phyloP scores from a whole-genome alignment of 169 alveolate genomes.

The Amoebophrya sp. region DNA sequence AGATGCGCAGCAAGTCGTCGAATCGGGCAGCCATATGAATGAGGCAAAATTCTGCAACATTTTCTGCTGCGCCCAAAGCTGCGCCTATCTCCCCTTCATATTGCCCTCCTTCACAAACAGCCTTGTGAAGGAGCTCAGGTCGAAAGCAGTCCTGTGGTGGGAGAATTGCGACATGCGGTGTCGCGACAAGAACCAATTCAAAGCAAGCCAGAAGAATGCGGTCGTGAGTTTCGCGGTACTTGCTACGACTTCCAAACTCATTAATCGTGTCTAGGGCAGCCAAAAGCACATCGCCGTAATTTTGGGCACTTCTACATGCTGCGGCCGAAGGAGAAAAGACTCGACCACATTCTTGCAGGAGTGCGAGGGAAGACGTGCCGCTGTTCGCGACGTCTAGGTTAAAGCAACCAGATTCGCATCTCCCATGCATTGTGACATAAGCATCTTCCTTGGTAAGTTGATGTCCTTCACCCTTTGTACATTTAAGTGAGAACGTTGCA shows the following conservation, averaged over 20 bases:
- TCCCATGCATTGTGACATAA: no score
- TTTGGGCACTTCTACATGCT: no score
- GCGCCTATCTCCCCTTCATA: background rate
- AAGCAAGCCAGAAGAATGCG: background rate
- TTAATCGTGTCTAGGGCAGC: background rate
- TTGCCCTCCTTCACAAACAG: background rate
- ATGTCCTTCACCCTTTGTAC: no score
- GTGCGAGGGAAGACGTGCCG: no score
- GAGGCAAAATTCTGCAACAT: background rate
- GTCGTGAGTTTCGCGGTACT: background rate
- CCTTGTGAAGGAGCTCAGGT: background rate
- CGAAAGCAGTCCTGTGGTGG: background rate
- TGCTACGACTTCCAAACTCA: background rate
- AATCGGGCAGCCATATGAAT: background rate
- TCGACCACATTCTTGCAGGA: no score
- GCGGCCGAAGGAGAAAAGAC: no score
- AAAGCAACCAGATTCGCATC: no score
- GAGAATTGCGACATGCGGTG: background rate
- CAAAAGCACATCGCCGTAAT: background rate
- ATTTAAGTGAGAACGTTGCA: no score
- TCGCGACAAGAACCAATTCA: background rate
- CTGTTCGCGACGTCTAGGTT: no score
- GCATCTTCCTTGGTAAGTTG: no score
- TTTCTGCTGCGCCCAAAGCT: background rate
- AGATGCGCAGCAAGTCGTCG: background rate